phyloP scores from a whole-genome alignment of 78 protist species.

The Dictyostelium citrinum region DNA sequence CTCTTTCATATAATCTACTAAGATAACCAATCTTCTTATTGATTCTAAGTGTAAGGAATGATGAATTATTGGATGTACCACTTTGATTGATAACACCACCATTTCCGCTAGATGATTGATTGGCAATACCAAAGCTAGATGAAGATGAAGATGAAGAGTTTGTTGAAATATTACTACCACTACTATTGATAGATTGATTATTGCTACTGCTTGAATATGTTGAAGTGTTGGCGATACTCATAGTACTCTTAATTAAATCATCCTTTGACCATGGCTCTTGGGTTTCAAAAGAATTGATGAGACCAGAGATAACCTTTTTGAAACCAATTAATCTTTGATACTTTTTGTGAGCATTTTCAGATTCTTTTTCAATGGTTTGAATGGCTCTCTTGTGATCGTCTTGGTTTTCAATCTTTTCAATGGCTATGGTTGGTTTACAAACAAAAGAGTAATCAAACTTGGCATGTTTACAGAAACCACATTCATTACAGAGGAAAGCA shows the following conservation, averaged over 20 bases:
- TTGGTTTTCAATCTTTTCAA: conserved; percentile 74
- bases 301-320: conserved; percentile 30
- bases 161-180: background rate
- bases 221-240: background rate
- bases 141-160: background rate
- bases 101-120: background rate
- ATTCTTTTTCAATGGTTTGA: conserved; percentile 70
- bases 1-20: conserved; percentile 53
- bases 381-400: conserved; percentile 78
- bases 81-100: background rate
- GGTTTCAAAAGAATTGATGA: conserved; percentile 49
- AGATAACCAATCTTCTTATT: conserved; percentile 55
- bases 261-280: conserved; percentile 76
- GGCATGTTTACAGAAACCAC: conserved; percentile 92
- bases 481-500: conserved; percentile 95
- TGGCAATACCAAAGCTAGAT: background rate
- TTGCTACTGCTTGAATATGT: background rate
- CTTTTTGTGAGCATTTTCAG: conserved; percentile 78
- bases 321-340: conserved; percentile 66
- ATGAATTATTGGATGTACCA: background rate
- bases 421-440: conserved; percentile 64
- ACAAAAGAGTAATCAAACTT: conserved; percentile 81
- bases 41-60: conserved; percentile 17
- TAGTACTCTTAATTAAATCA: background rate
- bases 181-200: background rate